Base-by-base conservation (phyloP, 257 asterid species). In the Jaltomata sinuosa region DNA sequence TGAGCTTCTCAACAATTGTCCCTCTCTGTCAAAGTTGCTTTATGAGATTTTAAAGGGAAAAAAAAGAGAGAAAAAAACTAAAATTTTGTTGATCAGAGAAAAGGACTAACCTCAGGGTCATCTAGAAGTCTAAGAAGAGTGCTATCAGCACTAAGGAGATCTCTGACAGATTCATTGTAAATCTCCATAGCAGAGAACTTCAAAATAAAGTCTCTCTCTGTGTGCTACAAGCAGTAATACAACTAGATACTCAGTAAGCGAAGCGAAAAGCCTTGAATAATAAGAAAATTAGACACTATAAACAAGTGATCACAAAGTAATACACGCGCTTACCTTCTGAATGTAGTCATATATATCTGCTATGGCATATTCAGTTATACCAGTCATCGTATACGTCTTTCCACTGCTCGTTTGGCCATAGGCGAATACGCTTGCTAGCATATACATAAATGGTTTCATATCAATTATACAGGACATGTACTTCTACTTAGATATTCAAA, bases 321-420 rank as follows among this genome's bases (percentile, higher is more conserved):
- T 15, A 57, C 16, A 59, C 21, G 59, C 3, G 29, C 53, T 79
- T 84, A 94, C 99, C 98, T 93, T 96, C 82, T 90, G 89, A 84
- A 96, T 89, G 85, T 95, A 90, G 22, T 90, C 93, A 74, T 90
- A 96, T 69, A 96, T 92, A 88, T 96, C 99, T 31, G 95, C 89
- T 83, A 96, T 84, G n/a, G 99, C 93, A 84, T 89, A 96, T 91
- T 94, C 95, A 1, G 98, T 96, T 45, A 96, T 89, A 71, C 99
- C 99, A 83, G 91, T 89, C 99, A 96, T 96, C 10, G 99, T 96
- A 85, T 85, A 96, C 1, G 99, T 96, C 92, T 96, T 96, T 80
- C 99, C 99, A 81, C 99, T 96, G 92, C 98, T 94, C 6, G 99
- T 96, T 88, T 96, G 99, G 52, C 99, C 99, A 83, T 96, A 94